Evolutionary conservation across 1,284 basidiomycete species (phyloP).

Genomic region (Fistulinella cinereoalba): DNA sequence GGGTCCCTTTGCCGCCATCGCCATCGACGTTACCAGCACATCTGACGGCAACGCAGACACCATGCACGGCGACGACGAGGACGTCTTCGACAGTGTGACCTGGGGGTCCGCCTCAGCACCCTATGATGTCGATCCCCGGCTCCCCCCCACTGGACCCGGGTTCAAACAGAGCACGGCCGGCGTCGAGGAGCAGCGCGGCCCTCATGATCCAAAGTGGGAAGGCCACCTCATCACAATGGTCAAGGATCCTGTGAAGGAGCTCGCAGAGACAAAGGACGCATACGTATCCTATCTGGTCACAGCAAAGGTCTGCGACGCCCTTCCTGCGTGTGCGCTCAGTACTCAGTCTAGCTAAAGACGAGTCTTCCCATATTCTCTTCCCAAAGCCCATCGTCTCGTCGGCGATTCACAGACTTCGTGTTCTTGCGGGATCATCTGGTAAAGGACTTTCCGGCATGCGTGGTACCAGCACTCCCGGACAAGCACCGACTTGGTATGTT

Average conservation of each 20-base stretch:
- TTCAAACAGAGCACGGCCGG: constrained; percentile 74
- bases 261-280: constrained; percentile 93
- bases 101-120: constrained; percentile 73
- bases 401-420: constrained; percentile 96
- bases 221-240: constrained; percentile 85
- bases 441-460: constrained; percentile 93
- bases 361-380: constrained; percentile 79
- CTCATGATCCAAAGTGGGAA: constrained; percentile 84
- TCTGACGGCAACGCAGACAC: not conserved
- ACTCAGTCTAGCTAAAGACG: constrained; percentile 52
- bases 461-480: constrained; percentile 93
- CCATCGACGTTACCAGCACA: constrained; percentile 1
- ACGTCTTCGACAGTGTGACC: constrained; percentile 82
- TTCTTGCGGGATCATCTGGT: constrained; percentile 89
- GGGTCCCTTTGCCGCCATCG: too few relatives aligned
- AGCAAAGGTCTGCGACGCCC: constrained; percentile 64
- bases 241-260: constrained; percentile 91
- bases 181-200: constrained; percentile 54
- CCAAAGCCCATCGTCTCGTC: constrained; percentile 68
- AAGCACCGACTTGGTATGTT: constrained; percentile 90
- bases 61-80: constrained; percentile 80
- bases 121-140: constrained; percentile 42
- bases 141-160: constrained; percentile 57
- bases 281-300: constrained; percentile 94
- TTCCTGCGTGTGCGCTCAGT: constrained; percentile 1